Percentiles rank a stretch among this genome's conserved stretches.
Evolutionary conservation across 768 basidiomycete species (phyloP).

Genomic region (Russula compacta): DNA sequence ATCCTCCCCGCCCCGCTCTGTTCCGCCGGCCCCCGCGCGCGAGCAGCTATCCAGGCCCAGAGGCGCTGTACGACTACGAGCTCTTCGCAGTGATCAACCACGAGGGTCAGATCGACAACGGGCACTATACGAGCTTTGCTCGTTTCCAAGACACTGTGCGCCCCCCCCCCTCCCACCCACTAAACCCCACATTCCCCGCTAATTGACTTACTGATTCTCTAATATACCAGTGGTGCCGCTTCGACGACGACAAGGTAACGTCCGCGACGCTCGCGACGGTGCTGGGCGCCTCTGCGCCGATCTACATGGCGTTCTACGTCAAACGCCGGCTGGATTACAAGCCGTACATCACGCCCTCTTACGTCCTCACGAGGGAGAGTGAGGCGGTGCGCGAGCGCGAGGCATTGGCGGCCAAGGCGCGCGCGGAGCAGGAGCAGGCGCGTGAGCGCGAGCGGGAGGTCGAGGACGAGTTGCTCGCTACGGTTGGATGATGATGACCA

Average conservation of each 20-base stretch:
- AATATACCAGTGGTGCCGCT: conserved; percentile 71
- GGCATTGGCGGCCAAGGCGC: not conserved
- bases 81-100: conserved; percentile 91
- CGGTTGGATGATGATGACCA: not conserved
- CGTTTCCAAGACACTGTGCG: conserved; percentile 78
- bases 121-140: conserved; percentile 87
- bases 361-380: conserved; percentile 14
- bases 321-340: conserved; percentile 84
- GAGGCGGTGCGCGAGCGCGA: conserved; percentile 17
- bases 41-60: conserved; percentile 43
- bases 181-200: not conserved
- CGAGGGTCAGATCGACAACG: conserved; percentile 89
- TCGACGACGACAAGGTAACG: conserved; percentile 89
- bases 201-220: not conserved
- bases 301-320: conserved; percentile 95
- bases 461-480: conserved; percentile 18
- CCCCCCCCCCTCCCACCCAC: conserved; percentile 3
- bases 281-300: conserved; percentile 46
- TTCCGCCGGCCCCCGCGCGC: not conserved
- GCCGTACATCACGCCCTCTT: conserved; percentile 28
- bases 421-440: conserved; percentile 11
- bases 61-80: conserved; percentile 78
- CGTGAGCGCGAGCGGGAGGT: conserved; percentile 14
- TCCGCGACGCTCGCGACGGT: conserved; percentile 59
- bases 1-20: not conserved